Conservation (phyloP, 176 grass and related monocot species). For the Hyparrhenia diplandra region DNA sequence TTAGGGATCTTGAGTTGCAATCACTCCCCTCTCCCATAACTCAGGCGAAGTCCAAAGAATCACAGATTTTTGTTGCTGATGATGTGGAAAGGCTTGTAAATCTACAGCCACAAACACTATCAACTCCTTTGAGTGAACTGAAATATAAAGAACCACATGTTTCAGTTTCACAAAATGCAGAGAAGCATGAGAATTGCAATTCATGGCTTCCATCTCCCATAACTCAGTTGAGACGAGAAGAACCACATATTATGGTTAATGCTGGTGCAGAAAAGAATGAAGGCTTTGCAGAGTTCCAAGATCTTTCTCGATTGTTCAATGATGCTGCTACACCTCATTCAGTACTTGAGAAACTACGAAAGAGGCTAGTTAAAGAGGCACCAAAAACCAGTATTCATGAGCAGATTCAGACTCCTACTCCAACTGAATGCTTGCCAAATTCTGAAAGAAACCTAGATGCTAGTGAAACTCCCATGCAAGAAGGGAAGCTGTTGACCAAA, state of each 20-base stretch:
- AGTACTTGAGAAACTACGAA: slow-evolving; percentile 48
- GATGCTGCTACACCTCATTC: slow-evolving; percentile 49
- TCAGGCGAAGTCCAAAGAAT: slow-evolving; percentile 38
- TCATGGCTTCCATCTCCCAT: slow-evolving; percentile 42
- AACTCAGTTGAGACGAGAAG: slow-evolving; percentile 42
- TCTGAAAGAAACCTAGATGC: background rate
- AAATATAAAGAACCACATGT: slow-evolving; percentile 28
- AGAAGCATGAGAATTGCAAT: slow-evolving; percentile 23
- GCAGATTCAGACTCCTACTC: slow-evolving; percentile 14
- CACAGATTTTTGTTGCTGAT: slow-evolving; percentile 10
- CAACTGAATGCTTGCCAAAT: slow-evolving; percentile 9
- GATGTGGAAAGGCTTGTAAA: slow-evolving; percentile 36
- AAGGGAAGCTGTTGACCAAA: background rate
- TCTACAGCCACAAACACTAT: slow-evolving; percentile 13
- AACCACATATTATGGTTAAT: slow-evolving; percentile 7
- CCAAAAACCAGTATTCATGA: background rate
- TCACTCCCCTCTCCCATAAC: slow-evolving; percentile 38
- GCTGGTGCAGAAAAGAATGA: slow-evolving; percentile 17
- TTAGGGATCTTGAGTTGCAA: slow-evolving; percentile 40
- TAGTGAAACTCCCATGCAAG: slow-evolving; percentile 19
- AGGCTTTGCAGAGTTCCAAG: slow-evolving; percentile 13
- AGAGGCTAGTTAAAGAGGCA: slow-evolving; percentile 31
- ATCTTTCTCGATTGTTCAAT: slow-evolving; percentile 43
- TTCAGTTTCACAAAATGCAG: slow-evolving; percentile 11
- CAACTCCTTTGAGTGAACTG: slow-evolving; percentile 15